A percentile compares a stretch with the other conserved stretches of the same genome.
Evolutionary conservation across 2,329 filamentous ascomycete genomes (phyloP).

Genomic region (Cryphonectria naterciae): DNA sequence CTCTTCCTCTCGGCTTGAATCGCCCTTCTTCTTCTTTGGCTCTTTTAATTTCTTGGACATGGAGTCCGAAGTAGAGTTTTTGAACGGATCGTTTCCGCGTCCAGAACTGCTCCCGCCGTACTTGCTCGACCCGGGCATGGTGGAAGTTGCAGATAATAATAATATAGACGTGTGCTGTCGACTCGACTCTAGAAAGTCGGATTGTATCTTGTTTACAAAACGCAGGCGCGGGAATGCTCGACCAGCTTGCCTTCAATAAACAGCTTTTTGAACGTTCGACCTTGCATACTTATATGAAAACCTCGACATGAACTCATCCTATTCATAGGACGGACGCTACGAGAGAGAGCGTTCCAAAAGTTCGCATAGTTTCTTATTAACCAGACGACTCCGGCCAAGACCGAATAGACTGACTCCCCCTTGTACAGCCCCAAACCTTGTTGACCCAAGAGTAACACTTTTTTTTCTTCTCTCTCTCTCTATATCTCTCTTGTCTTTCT

Average conservation of each 20-base stretch:
- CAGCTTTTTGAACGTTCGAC: neutral
- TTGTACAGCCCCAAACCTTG: neutral
- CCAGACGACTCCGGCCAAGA: neutral
- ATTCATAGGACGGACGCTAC: neutral
- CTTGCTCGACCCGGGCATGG: conserved; percentile 22
- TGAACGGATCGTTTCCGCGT: conserved; percentile 26
- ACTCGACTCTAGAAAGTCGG: neutral
- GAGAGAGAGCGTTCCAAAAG: neutral
- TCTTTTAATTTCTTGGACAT: conserved; percentile 29
- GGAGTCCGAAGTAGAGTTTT: conserved; percentile 22
- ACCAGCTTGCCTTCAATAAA: neutral
- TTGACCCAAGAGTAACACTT: neutral
- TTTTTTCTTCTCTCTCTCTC: neutral
- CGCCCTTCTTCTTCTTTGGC: conserved; percentile 27
- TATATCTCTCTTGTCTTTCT: neutral
- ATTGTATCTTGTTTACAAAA: neutral
- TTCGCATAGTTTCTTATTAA: neutral
- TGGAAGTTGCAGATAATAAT: neutral
- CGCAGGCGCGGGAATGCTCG: neutral
- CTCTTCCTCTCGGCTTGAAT: conserved; percentile 27
- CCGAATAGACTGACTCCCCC: neutral
- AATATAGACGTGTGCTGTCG: neutral
- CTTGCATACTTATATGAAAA: neutral
- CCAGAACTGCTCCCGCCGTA: conserved; percentile 26
- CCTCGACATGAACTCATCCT: too few species aligned